These are phyloP conservation scores for Capsicum chinense DNA, from an alignment of 257 asterid species.

Conservation along the genomic window DNA sequence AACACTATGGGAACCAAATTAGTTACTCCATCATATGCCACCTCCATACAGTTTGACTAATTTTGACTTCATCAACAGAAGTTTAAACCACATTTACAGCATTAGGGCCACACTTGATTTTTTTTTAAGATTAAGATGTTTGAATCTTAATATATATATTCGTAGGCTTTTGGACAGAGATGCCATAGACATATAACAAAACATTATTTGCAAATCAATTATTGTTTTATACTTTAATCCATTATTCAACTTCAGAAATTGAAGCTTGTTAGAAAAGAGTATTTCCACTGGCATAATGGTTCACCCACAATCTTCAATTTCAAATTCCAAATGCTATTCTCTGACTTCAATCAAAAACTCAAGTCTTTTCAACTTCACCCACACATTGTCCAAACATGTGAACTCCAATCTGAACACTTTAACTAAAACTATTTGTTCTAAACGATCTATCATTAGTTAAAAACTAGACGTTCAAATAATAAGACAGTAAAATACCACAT, in stretches of 20 bases:
- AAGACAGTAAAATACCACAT: not conserved
- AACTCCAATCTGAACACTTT: conserved; percentile 1
- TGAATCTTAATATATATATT: not conserved
- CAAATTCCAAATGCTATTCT: not conserved
- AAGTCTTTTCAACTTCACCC: conserved; percentile 3
- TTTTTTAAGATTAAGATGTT: not conserved
- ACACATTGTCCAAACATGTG: not conserved
- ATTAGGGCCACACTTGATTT: not conserved
- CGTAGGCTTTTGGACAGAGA: not conserved
- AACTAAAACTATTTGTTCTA: not conserved
- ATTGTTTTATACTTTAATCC: not conserved
- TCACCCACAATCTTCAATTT: not conserved
- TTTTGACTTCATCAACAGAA: conserved; percentile 19
- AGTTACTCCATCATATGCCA: conserved; percentile 1
- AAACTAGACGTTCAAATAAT: not conserved
- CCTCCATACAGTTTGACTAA: not conserved
- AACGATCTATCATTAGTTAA: not conserved
- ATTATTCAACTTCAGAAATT: not conserved
- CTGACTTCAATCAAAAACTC: conserved; percentile 3
- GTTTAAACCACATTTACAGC: not conserved
- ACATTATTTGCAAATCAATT: not conserved
- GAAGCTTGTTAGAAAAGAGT: not conserved
- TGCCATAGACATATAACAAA: not conserved
- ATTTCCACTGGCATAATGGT: not conserved
- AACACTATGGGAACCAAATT: not conserved